Evolutionary conservation across 306 rosid genomes (phyloP).

Genomic region (Prunus dulcis): DNA sequence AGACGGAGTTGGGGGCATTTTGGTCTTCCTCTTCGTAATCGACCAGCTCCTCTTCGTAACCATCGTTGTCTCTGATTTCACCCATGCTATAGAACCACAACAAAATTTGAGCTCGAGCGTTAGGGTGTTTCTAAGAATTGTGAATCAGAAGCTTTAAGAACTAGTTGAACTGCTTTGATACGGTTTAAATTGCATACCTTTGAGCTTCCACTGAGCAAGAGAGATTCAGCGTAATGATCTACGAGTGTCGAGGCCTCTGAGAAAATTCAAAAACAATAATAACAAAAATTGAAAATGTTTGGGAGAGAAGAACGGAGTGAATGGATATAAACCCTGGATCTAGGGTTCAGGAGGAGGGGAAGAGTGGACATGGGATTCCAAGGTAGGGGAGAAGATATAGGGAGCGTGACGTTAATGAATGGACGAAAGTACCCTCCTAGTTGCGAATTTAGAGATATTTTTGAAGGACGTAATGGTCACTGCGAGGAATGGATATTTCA

Average conservation of each 20-base stretch:
- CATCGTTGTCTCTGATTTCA: slow-evolving; percentile 64
- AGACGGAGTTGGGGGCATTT: slow-evolving; percentile 49
- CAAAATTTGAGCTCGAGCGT: neutral
- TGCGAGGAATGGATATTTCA: too few relatives aligned
- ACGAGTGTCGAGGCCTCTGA: neutral
- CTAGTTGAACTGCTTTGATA: neutral
- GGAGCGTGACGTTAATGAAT: neutral
- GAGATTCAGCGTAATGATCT: neutral
- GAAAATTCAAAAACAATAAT: neutral
- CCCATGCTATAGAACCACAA: slow-evolving; percentile 41
- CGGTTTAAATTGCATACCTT: slow-evolving; percentile 36
- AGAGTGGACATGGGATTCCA: neutral
- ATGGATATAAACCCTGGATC: slow-evolving; percentile 43
- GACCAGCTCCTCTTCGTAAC: slow-evolving; percentile 69
- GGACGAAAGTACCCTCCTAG: neutral
- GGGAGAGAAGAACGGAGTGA: neutral
- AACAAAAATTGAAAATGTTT: neutral
- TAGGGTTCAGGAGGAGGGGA: slow-evolving; percentile 21
- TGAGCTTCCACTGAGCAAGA: slow-evolving; percentile 9
- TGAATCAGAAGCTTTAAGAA: neutral
- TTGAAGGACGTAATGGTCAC: neutral
- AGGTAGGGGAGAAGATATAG: neutral
- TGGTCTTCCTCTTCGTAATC: slow-evolving; percentile 74
- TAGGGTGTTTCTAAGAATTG: slow-evolving; percentile 10
- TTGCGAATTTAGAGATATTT: neutral